Percentiles rank a stretch among this genome's conserved stretches.
phyloP scores from a whole-genome alignment of 2,329 filamentous ascomycete genomes.

The Aspergillus quadrilineatus region DNA sequence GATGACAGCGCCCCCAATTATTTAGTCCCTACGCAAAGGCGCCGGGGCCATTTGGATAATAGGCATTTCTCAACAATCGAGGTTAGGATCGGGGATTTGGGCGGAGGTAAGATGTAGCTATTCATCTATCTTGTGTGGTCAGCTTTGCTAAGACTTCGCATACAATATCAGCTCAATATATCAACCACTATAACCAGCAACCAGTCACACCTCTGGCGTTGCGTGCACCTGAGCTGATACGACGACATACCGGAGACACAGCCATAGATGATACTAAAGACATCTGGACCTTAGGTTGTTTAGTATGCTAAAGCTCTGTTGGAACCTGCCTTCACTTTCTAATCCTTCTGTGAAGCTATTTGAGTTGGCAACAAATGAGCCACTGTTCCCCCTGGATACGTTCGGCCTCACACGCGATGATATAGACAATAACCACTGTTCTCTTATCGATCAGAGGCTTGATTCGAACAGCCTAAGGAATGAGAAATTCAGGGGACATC shows the following conservation, averaged over 20 bases:
- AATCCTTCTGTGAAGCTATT: constrained; percentile 18
- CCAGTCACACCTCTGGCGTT: constrained; percentile 20
- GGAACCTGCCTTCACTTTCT: not conserved
- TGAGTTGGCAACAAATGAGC: constrained; percentile 23
- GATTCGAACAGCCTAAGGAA: not conserved
- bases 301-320: constrained; percentile 16
- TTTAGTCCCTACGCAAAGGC: constrained; percentile 21
- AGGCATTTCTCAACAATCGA: constrained; percentile 14
- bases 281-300: constrained; percentile 24
- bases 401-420: constrained; percentile 21
- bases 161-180: not conserved
- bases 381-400: constrained; percentile 17
- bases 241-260: constrained; percentile 14
- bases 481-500: constrained; percentile 15
- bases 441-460: not conserved
- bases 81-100: constrained; percentile 23
- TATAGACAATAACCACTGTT: constrained; percentile 11
- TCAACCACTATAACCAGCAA: not conserved
- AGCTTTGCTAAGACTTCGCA: not conserved
- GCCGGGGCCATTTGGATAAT: constrained; percentile 17
- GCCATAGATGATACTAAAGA: constrained; percentile 11
- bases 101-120: constrained; percentile 17
- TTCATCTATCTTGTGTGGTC: not conserved
- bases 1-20: constrained; percentile 22
- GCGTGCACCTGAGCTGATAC: constrained; percentile 23